Base-by-base conservation (phyloP, 768 basidiomycete species). In the Panaeolus papilionaceus region DNA sequence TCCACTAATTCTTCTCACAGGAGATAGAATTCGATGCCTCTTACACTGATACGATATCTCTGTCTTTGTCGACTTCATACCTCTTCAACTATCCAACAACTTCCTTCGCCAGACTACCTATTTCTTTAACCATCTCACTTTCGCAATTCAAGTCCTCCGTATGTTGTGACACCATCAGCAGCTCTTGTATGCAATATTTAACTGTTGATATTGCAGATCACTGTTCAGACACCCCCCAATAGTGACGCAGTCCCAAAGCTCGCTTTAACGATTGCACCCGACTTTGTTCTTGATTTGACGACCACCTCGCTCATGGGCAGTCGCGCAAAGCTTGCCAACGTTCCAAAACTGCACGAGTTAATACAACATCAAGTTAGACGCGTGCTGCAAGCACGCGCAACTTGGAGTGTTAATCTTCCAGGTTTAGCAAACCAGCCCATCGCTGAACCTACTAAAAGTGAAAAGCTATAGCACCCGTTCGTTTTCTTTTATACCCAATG, bases 271-370 rank as follows among this genome's bases (percentile, higher is more conserved):
- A 86, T 99, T 23, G 88, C 92, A 28, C 92, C 95, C 1, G 90
- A 94, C 73, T 98, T 99, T 74, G 88, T 88, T 16, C 88, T 99
- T 20, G 89, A 92, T 72, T 83, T 99, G 49, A 88, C 91, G 62
- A 96, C 94, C 11, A 94, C 90, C 7, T 98, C 96, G 33, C 85
- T 98, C 4, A 90, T 99, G 83, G 98, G 98, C 20, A 96, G 94
- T 71, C 89, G 97, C 54, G 96, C 98, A n/a, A 98, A 98, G 79
- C 85, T 99, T 1, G 95, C 95, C 68, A 96, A 99, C 74, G 93
- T 99, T 0, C 97, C 98, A 28, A 99, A 99, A 78, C 83, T 99
- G 16, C 96, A 99, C 71, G 96, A 99, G 76, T 84, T 99, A 63
- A 94, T 99, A 63, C 87, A 93, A 70, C 87, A 91, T 70, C 93